These are phyloP conservation scores for Metarhizium brunneum DNA, from an alignment of 2,329 filamentous ascomycete species.

Conservation along the genomic window DNA sequence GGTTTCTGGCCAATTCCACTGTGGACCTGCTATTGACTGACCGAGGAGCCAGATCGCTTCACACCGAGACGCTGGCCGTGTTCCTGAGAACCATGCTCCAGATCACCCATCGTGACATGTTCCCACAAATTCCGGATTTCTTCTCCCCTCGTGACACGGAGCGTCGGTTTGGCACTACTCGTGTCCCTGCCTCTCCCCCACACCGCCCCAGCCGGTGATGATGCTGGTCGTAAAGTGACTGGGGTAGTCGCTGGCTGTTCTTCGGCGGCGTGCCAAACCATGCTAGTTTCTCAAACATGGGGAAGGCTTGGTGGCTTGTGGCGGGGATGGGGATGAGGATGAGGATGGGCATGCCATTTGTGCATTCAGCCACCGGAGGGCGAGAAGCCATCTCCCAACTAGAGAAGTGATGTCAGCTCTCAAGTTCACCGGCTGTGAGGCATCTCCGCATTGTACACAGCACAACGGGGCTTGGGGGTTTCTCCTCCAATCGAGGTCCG, in stretches of 20 bases:
- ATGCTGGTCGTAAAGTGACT: neutral
- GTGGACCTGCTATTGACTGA: neutral
- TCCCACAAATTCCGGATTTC: neutral
- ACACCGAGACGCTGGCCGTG: neutral
- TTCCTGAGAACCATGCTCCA: neutral
- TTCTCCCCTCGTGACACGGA: constrained; percentile 1
- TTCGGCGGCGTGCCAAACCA: neutral
- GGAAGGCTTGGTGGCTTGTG: neutral
- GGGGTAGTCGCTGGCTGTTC: neutral
- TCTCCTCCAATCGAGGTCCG: neutral
- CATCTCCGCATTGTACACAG: neutral
- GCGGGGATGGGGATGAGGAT: neutral
- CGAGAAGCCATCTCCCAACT: too few species aligned
- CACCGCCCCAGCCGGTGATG: neutral
- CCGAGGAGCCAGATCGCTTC: neutral
- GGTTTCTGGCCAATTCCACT: too few species aligned
- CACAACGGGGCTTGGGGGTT: neutral
- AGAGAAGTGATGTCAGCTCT: neutral
- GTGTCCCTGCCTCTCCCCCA: neutral
- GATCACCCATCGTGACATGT: neutral
- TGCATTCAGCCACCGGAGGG: neutral
- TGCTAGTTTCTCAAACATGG: neutral
- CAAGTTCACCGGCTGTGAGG: neutral
- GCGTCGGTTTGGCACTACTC: too few species aligned
- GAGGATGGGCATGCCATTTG: neutral